Conservation (phyloP, 495 filamentous ascomycete species). For the Xylaria scruposa region DNA sequence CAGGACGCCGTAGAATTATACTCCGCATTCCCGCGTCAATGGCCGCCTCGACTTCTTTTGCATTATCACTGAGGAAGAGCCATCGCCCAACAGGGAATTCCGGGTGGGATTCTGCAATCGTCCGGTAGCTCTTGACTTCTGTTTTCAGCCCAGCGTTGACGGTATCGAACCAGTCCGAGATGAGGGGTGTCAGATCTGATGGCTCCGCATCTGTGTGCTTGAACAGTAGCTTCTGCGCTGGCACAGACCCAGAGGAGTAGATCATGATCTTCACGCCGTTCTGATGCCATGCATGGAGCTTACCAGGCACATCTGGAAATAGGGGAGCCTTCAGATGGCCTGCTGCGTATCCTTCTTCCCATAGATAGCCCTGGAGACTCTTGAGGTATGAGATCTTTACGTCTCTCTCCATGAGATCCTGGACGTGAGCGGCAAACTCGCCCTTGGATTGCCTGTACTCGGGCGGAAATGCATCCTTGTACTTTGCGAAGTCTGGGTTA, state of each 20-base stretch:
- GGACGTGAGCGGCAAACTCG: conserved; percentile 62
- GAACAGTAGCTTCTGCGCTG: conserved; percentile 76
- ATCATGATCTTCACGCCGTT: conserved; percentile 62
- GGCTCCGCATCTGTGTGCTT: conserved; percentile 63
- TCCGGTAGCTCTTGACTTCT: conserved; percentile 64
- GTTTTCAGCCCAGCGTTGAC: conserved; percentile 74
- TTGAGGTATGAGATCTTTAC: conserved; percentile 74
- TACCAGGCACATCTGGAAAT: conserved; percentile 69
- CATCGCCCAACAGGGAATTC: conserved; percentile 51
- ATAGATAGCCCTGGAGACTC: conserved; percentile 75
- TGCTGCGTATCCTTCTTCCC: conserved; percentile 66
- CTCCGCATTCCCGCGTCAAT: conserved; percentile 67
- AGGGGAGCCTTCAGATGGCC: conserved; percentile 68
- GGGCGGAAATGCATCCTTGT: conserved; percentile 68
- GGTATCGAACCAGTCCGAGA: conserved; percentile 72
- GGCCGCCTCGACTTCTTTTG: conserved; percentile 72
- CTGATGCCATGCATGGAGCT: conserved; percentile 58
- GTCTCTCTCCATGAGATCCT: conserved; percentile 68
- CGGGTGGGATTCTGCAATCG: conserved; percentile 57
- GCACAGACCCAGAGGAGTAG: conserved; percentile 74
- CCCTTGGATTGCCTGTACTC: conserved; percentile 56
- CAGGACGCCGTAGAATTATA: conserved; percentile 65
- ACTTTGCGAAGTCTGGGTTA: conserved; percentile 59
- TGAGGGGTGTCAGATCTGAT: conserved; percentile 60
- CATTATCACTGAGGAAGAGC: conserved; percentile 75